Evolutionary conservation across 2,329 filamentous ascomycete genomes (phyloP).

Genomic region (Metarhizium guizhouense): DNA sequence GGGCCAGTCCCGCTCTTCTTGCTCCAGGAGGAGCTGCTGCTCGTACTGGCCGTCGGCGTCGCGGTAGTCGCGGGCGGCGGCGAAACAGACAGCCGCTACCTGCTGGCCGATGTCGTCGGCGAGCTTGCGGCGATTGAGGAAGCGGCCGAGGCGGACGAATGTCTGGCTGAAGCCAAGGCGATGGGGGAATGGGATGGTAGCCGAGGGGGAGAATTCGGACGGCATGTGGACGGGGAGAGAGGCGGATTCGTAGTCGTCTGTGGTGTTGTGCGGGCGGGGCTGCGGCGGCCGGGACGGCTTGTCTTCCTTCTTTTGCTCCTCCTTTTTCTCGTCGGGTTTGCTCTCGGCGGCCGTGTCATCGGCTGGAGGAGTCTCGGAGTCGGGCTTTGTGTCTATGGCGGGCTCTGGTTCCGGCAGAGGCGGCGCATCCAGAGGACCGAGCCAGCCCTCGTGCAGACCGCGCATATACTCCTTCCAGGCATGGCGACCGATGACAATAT

Average conservation of each 20-base stretch:
- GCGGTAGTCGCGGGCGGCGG: constrained; percentile 41
- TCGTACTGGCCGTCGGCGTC: constrained; percentile 29
- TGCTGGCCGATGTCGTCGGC: constrained; percentile 83
- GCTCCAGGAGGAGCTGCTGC: constrained; percentile 47
- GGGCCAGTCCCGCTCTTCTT: constrained; percentile 76
- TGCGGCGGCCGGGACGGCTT: constrained; percentile 52
- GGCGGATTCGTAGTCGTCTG: constrained; percentile 61
- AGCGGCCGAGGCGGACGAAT: constrained; percentile 75
- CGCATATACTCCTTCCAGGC: constrained; percentile 97
- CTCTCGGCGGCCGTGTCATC: constrained; percentile 14
- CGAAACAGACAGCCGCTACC: constrained; percentile 76
- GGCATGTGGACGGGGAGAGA: constrained; percentile 58
- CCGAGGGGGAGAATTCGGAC: constrained; percentile 60
- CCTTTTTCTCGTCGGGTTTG: constrained; percentile 23
- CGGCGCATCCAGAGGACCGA: constrained; percentile 70
- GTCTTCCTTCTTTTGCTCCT: constrained; percentile 32
- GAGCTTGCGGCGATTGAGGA: constrained; percentile 74
- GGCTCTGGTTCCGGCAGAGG: constrained; percentile 15
- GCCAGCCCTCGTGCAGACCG: constrained; percentile 91
- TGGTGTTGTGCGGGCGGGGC: constrained; percentile 64
- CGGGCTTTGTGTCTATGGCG: constrained; percentile 10
- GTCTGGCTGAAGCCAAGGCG: constrained; percentile 90
- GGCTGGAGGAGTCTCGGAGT: constrained; percentile 12
- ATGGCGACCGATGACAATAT: constrained; percentile 82
- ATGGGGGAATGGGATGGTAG: constrained; percentile 72